phyloP scores from a whole-genome alignment of 2,329 filamentous ascomycete genomes.

The Balansia obtecta region DNA sequence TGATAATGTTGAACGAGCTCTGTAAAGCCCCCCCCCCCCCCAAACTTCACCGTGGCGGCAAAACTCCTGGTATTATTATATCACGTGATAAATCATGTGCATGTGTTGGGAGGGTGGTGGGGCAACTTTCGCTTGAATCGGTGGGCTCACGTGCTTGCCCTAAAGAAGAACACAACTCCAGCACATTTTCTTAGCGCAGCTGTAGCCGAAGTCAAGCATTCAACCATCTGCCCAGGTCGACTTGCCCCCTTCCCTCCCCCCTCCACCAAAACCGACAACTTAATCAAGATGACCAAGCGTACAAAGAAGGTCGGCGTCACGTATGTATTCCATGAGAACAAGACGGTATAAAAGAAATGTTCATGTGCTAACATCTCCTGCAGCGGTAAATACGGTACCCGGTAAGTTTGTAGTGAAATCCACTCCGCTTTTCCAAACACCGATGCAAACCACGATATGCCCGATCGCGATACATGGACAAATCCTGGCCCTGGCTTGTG shows the following conservation, averaged over 20 bases:
- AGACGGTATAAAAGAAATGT: conserved; percentile 2
- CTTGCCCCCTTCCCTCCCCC: conserved; percentile 13
- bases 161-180: conserved; percentile 29
- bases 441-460: neutral
- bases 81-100: conserved; percentile 6
- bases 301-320: conserved; percentile 98
- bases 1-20: no score
- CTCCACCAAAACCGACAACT: conserved; percentile 14
- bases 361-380: conserved; percentile 17
- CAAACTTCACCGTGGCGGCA: no score
- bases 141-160: conserved; percentile 27
- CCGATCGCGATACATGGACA: neutral
- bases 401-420: conserved; percentile 43
- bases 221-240: conserved; percentile 18
- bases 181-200: conserved; percentile 20
- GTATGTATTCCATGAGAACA: conserved; percentile 20
- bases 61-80: neutral
- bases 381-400: conserved; percentile 84
- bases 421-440: neutral
- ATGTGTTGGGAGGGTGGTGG: no score
- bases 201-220: conserved; percentile 18
- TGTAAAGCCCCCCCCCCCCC: no score
- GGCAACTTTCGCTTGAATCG: conserved; percentile 13
- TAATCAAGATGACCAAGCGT: conserved; percentile 81
- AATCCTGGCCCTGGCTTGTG: neutral